Base-by-base conservation (phyloP, 352 stramenopile genomes). In the Albugo candida region DNA sequence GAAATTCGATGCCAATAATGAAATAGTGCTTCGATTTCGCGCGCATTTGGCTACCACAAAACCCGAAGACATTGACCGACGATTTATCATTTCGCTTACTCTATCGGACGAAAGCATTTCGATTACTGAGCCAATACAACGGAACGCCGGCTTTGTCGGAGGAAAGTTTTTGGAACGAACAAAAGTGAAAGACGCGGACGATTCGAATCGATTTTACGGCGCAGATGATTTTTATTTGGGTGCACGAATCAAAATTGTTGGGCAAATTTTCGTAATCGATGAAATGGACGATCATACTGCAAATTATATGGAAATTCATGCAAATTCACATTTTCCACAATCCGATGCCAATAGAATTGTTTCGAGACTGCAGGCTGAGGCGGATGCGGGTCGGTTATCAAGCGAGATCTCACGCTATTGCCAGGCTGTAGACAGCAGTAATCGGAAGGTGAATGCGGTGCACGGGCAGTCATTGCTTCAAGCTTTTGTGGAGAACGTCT, bases 261-360 rank as follows among this genome's bases (percentile, higher is more conserved):
- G 76, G n/a, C 70, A 65, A 14, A 66, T 48, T 11, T 88, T 88
- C 37, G 41, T 81, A 13, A 68, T 88, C 20, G 81, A 72, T 41
- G 75, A 88, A 54, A 82, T 88, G 70, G 76, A 88, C 50, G 73
- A 88, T 51, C 82, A 88, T 59, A 86, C 69, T 41, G 67, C 73
- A 40, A 81, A 81, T 44, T 85, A 78, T 52, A 88, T 88, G 76
- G 76, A 89, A 39, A 50, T 52, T 6, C 69, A 77, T 31, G 43
- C 59, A n/a, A 36, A 48, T 34, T 72, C 74, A 43, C 20, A 43
- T 8, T 88, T 88, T 52, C 56, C 68, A 6, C 64, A 70, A 1
- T 79, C 73, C 0, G 68, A 85, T 57, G 77, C 77, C 46, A 64
- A 80, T 31, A 58, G 54, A 16, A 65, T 81, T 42, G 51, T 83